Conservation (phyloP, 2,329 filamentous ascomycete genomes). For the Botrytis medusae region DNA sequence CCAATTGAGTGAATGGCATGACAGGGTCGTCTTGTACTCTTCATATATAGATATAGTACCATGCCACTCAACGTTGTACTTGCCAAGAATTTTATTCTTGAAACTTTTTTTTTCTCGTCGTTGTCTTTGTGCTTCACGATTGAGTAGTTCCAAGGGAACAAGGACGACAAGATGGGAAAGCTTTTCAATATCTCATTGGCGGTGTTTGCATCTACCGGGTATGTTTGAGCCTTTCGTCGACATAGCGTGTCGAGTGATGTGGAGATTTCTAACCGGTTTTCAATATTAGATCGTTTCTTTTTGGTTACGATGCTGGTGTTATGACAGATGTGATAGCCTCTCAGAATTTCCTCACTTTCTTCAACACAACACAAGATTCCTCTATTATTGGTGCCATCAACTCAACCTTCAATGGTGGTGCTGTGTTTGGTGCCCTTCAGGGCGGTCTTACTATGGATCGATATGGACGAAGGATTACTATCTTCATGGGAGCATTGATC, state of each 20-base stretch:
- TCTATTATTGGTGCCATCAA: constrained; percentile 54
- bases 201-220: constrained; percentile 45
- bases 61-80: constrained; percentile 3
- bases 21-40: background rate
- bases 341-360: constrained; percentile 34
- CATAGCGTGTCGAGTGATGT: background rate
- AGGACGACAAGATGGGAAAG: constrained; percentile 41
- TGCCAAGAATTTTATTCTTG: constrained; percentile 9
- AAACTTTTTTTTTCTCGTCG: background rate
- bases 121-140: background rate
- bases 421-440: constrained; percentile 44
- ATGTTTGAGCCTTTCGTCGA: constrained; percentile 4
- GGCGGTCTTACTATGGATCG: constrained; percentile 55
- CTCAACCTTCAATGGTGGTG: constrained; percentile 64
- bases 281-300: constrained; percentile 42
- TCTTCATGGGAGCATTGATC: constrained; percentile 55
- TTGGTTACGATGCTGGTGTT: constrained; percentile 41
- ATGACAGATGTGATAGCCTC: constrained; percentile 39
- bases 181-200: constrained; percentile 46
- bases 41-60: constrained; percentile 21
- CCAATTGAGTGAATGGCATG: background rate
- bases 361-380: constrained; percentile 40
- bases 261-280: constrained; percentile 13
- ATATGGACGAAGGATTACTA: constrained; percentile 58
- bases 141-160: background rate